These are phyloP conservation scores for Suhomyces coccinellae DNA, from an alignment of 1,139 yeast genomes.

Conservation along the genomic window DNA sequence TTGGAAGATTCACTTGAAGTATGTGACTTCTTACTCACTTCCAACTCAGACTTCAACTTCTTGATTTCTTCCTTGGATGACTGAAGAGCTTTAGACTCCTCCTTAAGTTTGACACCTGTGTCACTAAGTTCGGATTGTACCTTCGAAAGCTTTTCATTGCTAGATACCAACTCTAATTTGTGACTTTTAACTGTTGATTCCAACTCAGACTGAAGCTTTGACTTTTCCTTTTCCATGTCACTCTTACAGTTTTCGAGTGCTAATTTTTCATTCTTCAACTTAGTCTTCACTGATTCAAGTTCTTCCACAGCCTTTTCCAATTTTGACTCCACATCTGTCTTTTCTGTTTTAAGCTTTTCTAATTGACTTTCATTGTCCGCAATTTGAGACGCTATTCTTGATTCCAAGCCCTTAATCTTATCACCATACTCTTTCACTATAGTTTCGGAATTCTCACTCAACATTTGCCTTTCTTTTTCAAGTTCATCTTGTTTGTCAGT, in stretches of 20 bases:
- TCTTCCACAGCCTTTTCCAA: conserved; percentile 8
- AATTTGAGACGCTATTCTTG: conserved; percentile 15
- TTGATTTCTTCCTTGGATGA: conserved; percentile 7
- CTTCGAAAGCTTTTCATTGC: not conserved
- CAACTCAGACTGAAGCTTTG: not conserved
- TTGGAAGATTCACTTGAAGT: not conserved
- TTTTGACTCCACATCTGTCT: conserved; percentile 10
- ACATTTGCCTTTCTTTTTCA: conserved; percentile 49
- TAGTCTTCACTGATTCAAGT: conserved; percentile 3
- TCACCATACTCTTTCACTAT: conserved; percentile 50
- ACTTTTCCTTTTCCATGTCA: too few relatives aligned
- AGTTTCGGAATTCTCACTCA: conserved; percentile 51
- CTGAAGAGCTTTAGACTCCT: not conserved
- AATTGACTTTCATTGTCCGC: conserved; percentile 14
- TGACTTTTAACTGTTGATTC: conserved; percentile 1
- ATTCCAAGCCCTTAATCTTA: conserved; percentile 36
- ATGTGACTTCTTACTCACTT: not conserved
- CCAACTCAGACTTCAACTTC: not conserved
- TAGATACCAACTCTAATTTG: not conserved
- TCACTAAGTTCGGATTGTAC: not conserved
- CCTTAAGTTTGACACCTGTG: not conserved
- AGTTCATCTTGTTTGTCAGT: conserved; percentile 41
- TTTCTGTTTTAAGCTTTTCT: conserved; percentile 10
- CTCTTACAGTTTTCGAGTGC: conserved; percentile 7
- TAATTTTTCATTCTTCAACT: not conserved